Conservation (phyloP, 2,329 filamentous ascomycete genomes). For the Calycina marina region DNA sequence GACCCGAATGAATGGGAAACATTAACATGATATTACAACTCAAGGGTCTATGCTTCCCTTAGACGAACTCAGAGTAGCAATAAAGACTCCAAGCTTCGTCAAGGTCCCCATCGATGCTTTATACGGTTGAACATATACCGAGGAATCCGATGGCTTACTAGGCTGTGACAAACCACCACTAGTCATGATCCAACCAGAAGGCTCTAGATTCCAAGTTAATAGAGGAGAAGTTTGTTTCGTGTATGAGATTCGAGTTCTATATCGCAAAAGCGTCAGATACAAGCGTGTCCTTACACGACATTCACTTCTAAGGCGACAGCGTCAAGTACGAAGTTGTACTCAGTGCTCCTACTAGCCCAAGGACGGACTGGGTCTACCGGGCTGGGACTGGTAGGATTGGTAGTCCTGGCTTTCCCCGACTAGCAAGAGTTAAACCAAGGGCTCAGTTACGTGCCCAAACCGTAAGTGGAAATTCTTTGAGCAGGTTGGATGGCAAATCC, state of each 20-base stretch:
- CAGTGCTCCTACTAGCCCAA: too few species aligned
- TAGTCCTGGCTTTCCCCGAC: too few species aligned
- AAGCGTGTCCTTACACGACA: constrained; percentile 1
- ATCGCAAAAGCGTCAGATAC: constrained; percentile 1
- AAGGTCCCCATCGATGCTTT: constrained; percentile 7
- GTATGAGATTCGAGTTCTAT: constrained; percentile 7
- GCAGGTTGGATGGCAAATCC: too few species aligned
- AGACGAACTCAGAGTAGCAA: constrained; percentile 30
- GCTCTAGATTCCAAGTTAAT: constrained; percentile 12
- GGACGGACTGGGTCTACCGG: too few species aligned
- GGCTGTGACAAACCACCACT: constrained; percentile 7
- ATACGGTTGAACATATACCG: constrained; percentile 9
- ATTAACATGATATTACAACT: constrained; percentile 38
- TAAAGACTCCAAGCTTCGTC: constrained; percentile 7
- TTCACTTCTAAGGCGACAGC: constrained; percentile 1
- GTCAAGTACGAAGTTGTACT: constrained; percentile 1
- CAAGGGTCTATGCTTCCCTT: constrained; percentile 35
- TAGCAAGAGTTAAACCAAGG: too few species aligned
- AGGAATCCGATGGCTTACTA: constrained; percentile 4
- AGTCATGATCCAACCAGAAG: constrained; percentile 6
- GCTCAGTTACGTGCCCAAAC: too few species aligned
- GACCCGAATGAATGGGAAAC: constrained; percentile 36
- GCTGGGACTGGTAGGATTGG: too few species aligned
- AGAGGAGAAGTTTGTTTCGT: constrained; percentile 8
- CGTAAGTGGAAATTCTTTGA: too few species aligned